Percentiles rank a stretch among this genome's conserved stretches.
Evolutionary conservation across 257 asterid genomes (phyloP).

Genomic region (Salvia rosmarinus): DNA sequence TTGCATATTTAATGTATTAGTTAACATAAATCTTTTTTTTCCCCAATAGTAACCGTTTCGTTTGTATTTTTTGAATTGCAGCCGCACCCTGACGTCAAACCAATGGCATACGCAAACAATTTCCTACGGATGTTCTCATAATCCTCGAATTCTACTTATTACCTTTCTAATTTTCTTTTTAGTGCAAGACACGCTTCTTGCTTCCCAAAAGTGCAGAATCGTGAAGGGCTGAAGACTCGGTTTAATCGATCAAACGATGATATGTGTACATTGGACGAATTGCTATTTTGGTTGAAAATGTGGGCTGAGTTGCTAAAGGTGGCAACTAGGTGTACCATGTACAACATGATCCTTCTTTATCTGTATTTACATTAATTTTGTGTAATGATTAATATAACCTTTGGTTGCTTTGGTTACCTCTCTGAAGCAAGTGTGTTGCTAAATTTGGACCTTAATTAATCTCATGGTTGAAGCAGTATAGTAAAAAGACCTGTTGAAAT

Average conservation of each 20-base stretch:
- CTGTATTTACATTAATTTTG: conserved; percentile 38
- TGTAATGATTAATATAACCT: conserved; percentile 35
- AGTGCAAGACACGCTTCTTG: conserved; percentile 31
- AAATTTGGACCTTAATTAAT: not conserved
- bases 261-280: conserved; percentile 36
- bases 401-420: conserved; percentile 8
- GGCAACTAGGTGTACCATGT: conserved; percentile 37
- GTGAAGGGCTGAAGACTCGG: conserved; percentile 37
- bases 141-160: conserved; percentile 29
- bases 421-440: not conserved
- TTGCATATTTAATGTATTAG: not conserved
- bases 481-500: not conserved
- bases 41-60: not conserved
- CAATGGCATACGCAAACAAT: conserved; percentile 97
- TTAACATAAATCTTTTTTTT: not conserved
- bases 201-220: conserved; percentile 39
- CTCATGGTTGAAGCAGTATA: not conserved
- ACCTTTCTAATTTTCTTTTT: not conserved
- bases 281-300: conserved; percentile 34
- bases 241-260: conserved; percentile 36
- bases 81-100: conserved; percentile 96
- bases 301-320: conserved; percentile 33
- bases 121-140: conserved; percentile 81
- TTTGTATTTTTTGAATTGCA: conserved; percentile 42
- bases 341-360: conserved; percentile 32